Base-by-base conservation (phyloP, 306 rosid genomes). In the Dalbergia oliveri region DNA sequence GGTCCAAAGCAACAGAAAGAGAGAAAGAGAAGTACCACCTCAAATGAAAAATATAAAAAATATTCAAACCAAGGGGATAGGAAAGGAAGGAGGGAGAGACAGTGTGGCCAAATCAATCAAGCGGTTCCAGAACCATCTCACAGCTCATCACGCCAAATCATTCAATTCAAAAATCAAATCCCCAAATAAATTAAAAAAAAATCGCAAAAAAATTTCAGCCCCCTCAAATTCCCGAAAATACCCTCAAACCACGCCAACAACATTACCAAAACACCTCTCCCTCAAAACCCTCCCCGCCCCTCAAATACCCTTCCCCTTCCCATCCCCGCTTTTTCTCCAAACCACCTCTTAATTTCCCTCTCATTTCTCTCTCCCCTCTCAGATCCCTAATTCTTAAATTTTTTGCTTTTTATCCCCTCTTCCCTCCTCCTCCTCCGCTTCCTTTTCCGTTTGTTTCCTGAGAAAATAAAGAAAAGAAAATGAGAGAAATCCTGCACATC, bases 401-500 rank as follows among this genome's bases (percentile, higher is more conserved):
- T 50, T 26, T 26, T 26, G 0, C 1, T 26, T 26, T 26, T 26
- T 2, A 1, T 26, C 31, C 21, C 6, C 5, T 21, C 13, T 11
- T 34, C 15, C 11, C 16, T 11, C 16, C 15, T 11, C 16, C 15
- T 33, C 41, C 54, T 61, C 21, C 15, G 4, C 16, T 13, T 6
- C 13, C 12, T 8, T 59, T 49, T 9, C 31, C 18, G 26, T 8
- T n/a, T 79, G n/a, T 54, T 10, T 58, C 59, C 74, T 62, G 5
- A 5, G 16, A 85, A 85, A 50, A 50, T 14, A 11, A 5, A 49
- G 4, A 49, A 12, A 49, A 8, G 3, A 45, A 50, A 68, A 85
- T 85, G 88, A 85, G 88, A 82, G 88, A 85, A 82, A 85, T 85
- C 79, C n/a, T 85, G 12, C 88, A 85, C 84, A 85, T 85, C 66